Conservation (phyloP, 441 rosid genomes). For the Raphanus hybrid region DNA sequence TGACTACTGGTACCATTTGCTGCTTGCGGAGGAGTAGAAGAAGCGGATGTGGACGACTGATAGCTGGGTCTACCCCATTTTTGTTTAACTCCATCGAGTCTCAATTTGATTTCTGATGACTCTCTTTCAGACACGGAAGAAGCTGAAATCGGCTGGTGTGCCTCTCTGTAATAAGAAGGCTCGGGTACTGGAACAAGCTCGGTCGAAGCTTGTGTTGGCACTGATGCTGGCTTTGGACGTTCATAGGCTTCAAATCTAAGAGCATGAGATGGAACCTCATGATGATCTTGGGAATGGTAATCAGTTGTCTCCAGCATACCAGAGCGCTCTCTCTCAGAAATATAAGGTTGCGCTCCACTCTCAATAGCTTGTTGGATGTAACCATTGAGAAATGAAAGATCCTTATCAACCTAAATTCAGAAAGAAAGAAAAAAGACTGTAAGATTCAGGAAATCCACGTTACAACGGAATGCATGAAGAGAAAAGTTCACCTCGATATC, state of each 20-base stretch:
- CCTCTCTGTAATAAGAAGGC: conserved; percentile 67
- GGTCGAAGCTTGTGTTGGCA: conserved; percentile 53
- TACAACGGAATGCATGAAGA: conserved; percentile 14
- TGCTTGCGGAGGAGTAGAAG: conserved; percentile 52
- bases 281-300: conserved; percentile 64
- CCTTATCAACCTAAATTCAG: conserved; percentile 69
- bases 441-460: conserved; percentile 24
- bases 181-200: conserved; percentile 87
- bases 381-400: conserved; percentile 75
- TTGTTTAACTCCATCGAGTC: conserved; percentile 94
- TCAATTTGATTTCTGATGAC: conserved; percentile 72
- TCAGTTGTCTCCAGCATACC: conserved; percentile 53
- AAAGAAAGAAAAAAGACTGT: background rate
- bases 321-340: conserved; percentile 75
- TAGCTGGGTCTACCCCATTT: conserved; percentile 90
- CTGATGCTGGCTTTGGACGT: conserved; percentile 74
- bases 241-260: conserved; percentile 97
- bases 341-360: conserved; percentile 85
- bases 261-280: conserved; percentile 68
- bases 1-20: conserved; percentile 54
- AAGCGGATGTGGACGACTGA: conserved; percentile 55
- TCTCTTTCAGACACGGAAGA: conserved; percentile 62
- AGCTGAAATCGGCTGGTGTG: conserved; percentile 51
- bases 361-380: conserved; percentile 74
- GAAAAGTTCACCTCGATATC: conserved; percentile 77